Percentiles rank a stretch among this genome's conserved stretches.
Conservation (phyloP, 371 early-diverging fungal genomes). For the Mucor plumbeus region DNA sequence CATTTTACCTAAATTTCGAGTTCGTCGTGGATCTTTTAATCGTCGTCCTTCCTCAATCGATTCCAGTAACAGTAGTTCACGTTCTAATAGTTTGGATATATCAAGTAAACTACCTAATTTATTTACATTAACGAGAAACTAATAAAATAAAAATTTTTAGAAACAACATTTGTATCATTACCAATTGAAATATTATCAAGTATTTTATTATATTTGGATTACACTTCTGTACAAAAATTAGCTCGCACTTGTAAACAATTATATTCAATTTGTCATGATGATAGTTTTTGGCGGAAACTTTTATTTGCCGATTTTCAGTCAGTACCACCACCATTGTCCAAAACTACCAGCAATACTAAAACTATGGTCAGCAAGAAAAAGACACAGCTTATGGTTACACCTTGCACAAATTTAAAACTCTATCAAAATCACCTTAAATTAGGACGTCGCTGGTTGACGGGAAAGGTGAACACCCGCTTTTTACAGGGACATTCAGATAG, state of each 20-base stretch:
- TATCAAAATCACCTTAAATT: constrained; percentile 39
- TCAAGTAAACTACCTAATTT: constrained; percentile 2
- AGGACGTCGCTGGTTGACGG: constrained; percentile 41
- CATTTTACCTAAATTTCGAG: constrained; percentile 27
- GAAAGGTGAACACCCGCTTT: constrained; percentile 43
- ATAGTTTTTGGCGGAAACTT: constrained; percentile 35
- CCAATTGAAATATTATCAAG: constrained; percentile 38
- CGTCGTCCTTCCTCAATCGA: constrained; percentile 20
- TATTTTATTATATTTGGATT: constrained; percentile 34
- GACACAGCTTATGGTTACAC: neutral
- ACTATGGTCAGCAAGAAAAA: neutral
- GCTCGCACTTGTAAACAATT: constrained; percentile 31
- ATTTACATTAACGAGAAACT: no score
- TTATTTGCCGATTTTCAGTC: constrained; percentile 30
- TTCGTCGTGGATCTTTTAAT: constrained; percentile 2
- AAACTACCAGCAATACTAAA: neutral
- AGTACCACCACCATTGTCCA: constrained; percentile 10
- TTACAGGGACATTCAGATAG: constrained; percentile 88
- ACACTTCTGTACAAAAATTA: constrained; percentile 25
- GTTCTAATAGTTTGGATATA: neutral
- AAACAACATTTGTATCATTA: constrained; percentile 4
- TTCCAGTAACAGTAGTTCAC: neutral
- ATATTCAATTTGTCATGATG: constrained; percentile 30
- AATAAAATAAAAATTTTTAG: neutral
- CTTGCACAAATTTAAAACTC: constrained; percentile 17